A percentile compares a stretch with the other conserved stretches of the same genome.
Conservation (phyloP, 1,284 basidiomycete species). For the Naganishia sp. region DNA sequence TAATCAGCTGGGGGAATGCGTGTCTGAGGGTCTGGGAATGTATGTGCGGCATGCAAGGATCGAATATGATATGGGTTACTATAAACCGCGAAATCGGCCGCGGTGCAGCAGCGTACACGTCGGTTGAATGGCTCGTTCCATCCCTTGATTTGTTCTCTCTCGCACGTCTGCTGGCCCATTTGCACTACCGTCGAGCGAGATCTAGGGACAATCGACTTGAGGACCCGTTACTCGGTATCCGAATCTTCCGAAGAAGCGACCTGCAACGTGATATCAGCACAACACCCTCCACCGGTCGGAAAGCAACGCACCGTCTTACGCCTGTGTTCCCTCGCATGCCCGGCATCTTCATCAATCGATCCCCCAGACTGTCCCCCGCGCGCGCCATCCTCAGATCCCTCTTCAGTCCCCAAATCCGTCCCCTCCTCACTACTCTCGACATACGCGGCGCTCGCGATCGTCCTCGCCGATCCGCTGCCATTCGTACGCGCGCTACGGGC, state of each 20-base stretch:
- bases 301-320: not conserved
- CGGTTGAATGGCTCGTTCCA: too few species aligned
- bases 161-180: too few species aligned
- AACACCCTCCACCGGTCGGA: too few species aligned
- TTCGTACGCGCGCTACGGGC: not conserved
- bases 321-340: not conserved
- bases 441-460: not conserved
- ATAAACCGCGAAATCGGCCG: not conserved
- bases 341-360: not conserved
- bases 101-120: too few species aligned
- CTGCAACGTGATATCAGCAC: not conserved
- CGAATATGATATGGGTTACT: conserved; percentile 1
- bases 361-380: not conserved
- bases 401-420: not conserved
- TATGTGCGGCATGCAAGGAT: too few species aligned
- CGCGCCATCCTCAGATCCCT: not conserved
- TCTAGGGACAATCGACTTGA: too few species aligned
- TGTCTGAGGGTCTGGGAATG: not conserved
- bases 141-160: too few species aligned
- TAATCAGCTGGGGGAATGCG: not conserved
- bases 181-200: too few species aligned
- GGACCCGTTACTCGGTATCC: conserved; percentile 9
- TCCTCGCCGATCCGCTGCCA: not conserved
- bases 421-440: not conserved
- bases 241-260: not conserved